Evolutionary conservation across 306 rosid genomes (phyloP), one percentile per base, ranked within the genome.

Genomic region (Prunus dulcis): DNA sequence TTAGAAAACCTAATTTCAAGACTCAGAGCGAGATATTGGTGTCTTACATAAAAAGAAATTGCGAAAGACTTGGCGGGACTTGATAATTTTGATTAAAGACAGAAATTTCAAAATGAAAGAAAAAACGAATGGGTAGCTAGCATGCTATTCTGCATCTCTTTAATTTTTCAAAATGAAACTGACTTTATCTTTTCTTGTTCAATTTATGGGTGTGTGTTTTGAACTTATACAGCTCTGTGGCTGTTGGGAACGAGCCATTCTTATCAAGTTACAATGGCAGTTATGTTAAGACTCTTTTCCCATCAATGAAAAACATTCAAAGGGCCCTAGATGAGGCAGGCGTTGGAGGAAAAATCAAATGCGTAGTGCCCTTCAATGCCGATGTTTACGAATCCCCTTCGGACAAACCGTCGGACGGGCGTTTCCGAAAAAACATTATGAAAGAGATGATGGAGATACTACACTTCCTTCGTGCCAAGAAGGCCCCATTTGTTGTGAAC

Each of bases 161-260:
- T 6, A 38, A 38, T 38, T 38, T 38, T 38, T 38, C 43, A 38
- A 38, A 38, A 38, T 38, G 43, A 38, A 6, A 38, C 43, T 38
- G 43, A 38, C 43, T 38, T 6, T 38, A 38, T 38, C 43, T 7
- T 38, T 38, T 38, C 43, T 6, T 38, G 9, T 38, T 38, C 8
- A 1, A 38, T 38, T 38, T 38, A 6, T 38, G 43, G 9, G 43
- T 38, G 43, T 38, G 43, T 38, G 43, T 38, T 38, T 38, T 38
- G 43, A 38, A 38, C 43, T 43, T 22, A 0, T 69, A 53, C 52
- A 94, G 97, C 72, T 88, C 92, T 15, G 84, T 89, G 5, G 91
- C 86, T 0, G 98, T 95, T 63, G 97, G 98, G 45, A 92, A 92
- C 32, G 98, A 95, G 47, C 82, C 98, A 1, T 95, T 88, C 79